phyloP scores from a whole-genome alignment of 768 basidiomycete genomes.

The Erythrobasidium yunnanense region DNA sequence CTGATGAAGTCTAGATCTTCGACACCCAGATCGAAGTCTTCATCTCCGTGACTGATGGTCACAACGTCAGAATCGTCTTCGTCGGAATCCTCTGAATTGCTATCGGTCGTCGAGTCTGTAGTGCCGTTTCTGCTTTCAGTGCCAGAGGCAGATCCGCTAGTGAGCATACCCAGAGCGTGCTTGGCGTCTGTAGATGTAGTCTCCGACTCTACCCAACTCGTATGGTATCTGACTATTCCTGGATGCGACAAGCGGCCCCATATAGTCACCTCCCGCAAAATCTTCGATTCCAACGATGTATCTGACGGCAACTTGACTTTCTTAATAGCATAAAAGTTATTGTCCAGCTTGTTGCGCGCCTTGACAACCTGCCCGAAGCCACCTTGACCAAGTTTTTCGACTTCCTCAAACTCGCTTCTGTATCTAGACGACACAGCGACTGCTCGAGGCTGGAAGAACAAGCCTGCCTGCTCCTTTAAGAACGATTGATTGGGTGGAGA shows the following conservation, averaged over 20 bases:
- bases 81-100: background rate
- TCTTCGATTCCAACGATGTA: conserved; percentile 31
- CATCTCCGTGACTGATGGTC: conserved; percentile 15
- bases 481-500: conserved; percentile 6
- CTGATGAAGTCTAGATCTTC: conserved; percentile 37
- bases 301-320: conserved; percentile 37
- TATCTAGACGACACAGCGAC: conserved; percentile 30
- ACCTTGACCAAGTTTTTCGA: conserved; percentile 36
- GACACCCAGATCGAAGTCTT: conserved; percentile 35
- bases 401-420: conserved; percentile 37
- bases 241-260: conserved; percentile 27
- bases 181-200: conserved; percentile 14
- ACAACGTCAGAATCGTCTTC: background rate
- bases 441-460: conserved; percentile 35
- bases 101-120: conserved; percentile 3
- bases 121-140: background rate
- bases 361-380: conserved; percentile 39
- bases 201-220: conserved; percentile 35
- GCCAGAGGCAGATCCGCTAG: conserved; percentile 17
- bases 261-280: conserved; percentile 37
- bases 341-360: conserved; percentile 37
- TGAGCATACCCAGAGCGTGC: conserved; percentile 25
- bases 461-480: conserved; percentile 29
- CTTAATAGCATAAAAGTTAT: conserved; percentile 35
- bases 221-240: conserved; percentile 33